A percentile compares a stretch with the other conserved stretches of the same genome.
These are phyloP conservation scores for Ophiocordyceps sinensis DNA, from an alignment of 2,329 filamentous ascomycete species.

Conservation along the genomic window DNA sequence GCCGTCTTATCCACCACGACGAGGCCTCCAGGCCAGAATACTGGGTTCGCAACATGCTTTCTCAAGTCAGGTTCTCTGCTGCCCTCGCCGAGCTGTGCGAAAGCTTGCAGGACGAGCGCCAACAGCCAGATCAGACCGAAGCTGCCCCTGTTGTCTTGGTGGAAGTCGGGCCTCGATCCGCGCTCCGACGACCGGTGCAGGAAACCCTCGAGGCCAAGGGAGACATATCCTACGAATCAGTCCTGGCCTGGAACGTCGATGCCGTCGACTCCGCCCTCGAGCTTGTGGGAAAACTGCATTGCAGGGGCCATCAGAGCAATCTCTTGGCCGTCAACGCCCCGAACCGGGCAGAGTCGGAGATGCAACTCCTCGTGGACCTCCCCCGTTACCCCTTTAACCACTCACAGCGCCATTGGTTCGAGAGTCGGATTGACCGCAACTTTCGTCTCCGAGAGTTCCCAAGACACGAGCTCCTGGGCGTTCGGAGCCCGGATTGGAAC, in stretches of 20 bases:
- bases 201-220: too few species aligned
- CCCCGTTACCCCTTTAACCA: neutral
- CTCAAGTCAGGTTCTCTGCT: neutral
- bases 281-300: neutral
- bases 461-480: neutral
- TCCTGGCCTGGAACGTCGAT: neutral
- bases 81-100: too few species aligned
- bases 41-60: neutral
- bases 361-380: neutral
- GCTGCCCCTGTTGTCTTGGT: too few species aligned
- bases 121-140: too few species aligned
- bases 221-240: neutral
- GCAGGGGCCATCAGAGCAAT: neutral
- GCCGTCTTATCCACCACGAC: neutral
- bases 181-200: too few species aligned
- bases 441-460: neutral
- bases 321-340: neutral
- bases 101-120: too few species aligned
- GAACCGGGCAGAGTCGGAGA: neutral
- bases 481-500: neutral
- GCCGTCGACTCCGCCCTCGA: neutral
- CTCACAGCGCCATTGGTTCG: neutral
- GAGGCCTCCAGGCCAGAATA: conserved; percentile 23
- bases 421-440: neutral
- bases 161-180: too few species aligned